These are phyloP conservation scores for Diplosphaera chodatii DNA, from an alignment of 139 green algal species.

Conservation along the genomic window DNA sequence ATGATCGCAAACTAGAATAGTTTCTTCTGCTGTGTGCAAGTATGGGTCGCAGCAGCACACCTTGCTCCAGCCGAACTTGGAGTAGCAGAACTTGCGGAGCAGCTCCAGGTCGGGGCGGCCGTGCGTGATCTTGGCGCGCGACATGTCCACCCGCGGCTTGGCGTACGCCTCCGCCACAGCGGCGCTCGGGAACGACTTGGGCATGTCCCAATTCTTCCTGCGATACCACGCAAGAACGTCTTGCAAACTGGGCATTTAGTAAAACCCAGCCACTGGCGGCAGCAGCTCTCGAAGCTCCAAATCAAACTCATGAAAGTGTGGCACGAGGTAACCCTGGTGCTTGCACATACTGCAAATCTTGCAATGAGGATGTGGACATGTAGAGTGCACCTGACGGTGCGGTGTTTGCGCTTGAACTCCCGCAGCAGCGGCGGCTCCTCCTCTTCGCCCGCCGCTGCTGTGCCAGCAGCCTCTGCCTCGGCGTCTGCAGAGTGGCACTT, in stretches of 20 bases:
- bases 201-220: constrained; percentile 65
- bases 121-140: constrained; percentile 56
- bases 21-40: no score
- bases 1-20: no score
- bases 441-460: background rate
- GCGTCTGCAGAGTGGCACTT: background rate
- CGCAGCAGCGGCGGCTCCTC: constrained; percentile 6
- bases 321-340: no score
- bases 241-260: no score
- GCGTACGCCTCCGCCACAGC: constrained; percentile 53
- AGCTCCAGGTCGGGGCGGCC: constrained; percentile 62
- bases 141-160: constrained; percentile 31
- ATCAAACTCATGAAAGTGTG: no score
- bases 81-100: constrained; percentile 63
- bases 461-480: background rate
- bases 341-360: no score
- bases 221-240: no score
- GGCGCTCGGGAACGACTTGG: constrained; percentile 60
- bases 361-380: no score
- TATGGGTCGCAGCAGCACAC: background rate
- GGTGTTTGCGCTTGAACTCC: constrained; percentile 65
- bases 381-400: constrained; percentile 17
- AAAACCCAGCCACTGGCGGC: no score
- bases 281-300: no score
- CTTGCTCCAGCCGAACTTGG: constrained; percentile 61